These are phyloP conservation scores for Penicillium coffeae DNA, from an alignment of 495 filamentous ascomycete genomes.

Conservation along the genomic window DNA sequence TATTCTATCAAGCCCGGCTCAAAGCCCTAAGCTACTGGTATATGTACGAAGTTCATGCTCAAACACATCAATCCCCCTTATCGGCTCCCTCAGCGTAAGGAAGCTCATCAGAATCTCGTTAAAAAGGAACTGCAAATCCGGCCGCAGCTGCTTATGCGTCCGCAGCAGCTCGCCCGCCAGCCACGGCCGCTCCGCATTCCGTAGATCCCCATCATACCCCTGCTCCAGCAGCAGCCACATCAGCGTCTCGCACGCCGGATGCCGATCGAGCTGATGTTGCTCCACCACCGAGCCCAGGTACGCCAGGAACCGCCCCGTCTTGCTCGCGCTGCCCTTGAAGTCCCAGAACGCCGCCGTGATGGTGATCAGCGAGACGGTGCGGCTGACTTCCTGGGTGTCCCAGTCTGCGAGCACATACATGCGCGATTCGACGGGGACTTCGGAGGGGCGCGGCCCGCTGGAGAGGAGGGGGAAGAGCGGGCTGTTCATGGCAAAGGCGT, in stretches of 20 bases:
- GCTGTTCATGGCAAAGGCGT: slow-evolving; percentile 38
- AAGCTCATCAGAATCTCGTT: slow-evolving; percentile 43
- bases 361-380: slow-evolving; percentile 39
- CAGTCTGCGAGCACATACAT: slow-evolving; percentile 36
- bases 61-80: slow-evolving; percentile 33
- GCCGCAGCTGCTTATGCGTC: slow-evolving; percentile 35
- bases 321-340: slow-evolving; percentile 28
- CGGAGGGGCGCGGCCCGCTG: slow-evolving; percentile 43
- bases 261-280: slow-evolving; percentile 34
- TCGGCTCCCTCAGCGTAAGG: slow-evolving; percentile 29
- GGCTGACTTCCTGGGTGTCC: slow-evolving; percentile 37
- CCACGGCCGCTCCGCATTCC: slow-evolving; percentile 38
- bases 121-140: slow-evolving; percentile 41
- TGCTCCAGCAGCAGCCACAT: slow-evolving; percentile 43
- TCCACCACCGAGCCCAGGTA: slow-evolving; percentile 24
- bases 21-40: not conserved
- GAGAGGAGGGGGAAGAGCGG: slow-evolving; percentile 41
- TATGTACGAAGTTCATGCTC: slow-evolving; percentile 24
- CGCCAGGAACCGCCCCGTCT: slow-evolving; percentile 33
- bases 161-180: slow-evolving; percentile 35
- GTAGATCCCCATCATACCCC: slow-evolving; percentile 32
- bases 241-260: slow-evolving; percentile 41
- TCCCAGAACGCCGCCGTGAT: slow-evolving; percentile 40
- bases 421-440: slow-evolving; percentile 35
- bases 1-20: not conserved